These are phyloP conservation scores for Crithidia bombi DNA, from an alignment of 208 protist genomes.

Conservation along the genomic window DNA sequence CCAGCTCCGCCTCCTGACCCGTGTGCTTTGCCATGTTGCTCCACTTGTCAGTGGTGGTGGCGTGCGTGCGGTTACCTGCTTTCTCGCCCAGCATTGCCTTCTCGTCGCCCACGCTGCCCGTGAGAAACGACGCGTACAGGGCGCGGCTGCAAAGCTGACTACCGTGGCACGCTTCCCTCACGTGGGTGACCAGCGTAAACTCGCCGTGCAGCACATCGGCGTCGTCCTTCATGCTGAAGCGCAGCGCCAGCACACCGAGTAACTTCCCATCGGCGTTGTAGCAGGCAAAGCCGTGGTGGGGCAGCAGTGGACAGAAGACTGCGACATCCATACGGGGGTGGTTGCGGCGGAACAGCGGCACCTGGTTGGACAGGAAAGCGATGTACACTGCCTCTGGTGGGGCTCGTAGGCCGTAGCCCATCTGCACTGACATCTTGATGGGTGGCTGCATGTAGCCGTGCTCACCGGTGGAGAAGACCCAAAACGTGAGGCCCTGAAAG, in stretches of 20 bases:
- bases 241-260: conserved; percentile 61
- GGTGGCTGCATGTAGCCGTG: conserved; percentile 63
- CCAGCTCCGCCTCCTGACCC: not conserved
- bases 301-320: conserved; percentile 35
- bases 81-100: not conserved
- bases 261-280: conserved; percentile 45
- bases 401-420: conserved; percentile 34
- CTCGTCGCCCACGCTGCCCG: conserved; percentile 25
- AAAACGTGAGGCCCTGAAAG: conserved; percentile 74
- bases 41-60: not conserved
- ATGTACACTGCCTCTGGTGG: conserved; percentile 43
- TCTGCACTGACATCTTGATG: conserved; percentile 24
- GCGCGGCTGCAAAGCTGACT: conserved; percentile 15
- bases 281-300: conserved; percentile 79
- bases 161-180: conserved; percentile 15
- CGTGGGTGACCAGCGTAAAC: conserved; percentile 36
- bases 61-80: not conserved
- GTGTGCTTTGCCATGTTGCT: not conserved
- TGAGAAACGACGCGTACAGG: conserved; percentile 46
- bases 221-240: conserved; percentile 38
- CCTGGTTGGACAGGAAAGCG: conserved; percentile 66
- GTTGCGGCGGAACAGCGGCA: conserved; percentile 66
- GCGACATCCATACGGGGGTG: conserved; percentile 33
- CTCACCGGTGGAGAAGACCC: conserved; percentile 60
- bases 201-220: conserved; percentile 29